A percentile compares a stretch with the other conserved stretches of the same genome.
Conservation (phyloP, 208 protist species). For the Entamoeba moshkovskii region DNA sequence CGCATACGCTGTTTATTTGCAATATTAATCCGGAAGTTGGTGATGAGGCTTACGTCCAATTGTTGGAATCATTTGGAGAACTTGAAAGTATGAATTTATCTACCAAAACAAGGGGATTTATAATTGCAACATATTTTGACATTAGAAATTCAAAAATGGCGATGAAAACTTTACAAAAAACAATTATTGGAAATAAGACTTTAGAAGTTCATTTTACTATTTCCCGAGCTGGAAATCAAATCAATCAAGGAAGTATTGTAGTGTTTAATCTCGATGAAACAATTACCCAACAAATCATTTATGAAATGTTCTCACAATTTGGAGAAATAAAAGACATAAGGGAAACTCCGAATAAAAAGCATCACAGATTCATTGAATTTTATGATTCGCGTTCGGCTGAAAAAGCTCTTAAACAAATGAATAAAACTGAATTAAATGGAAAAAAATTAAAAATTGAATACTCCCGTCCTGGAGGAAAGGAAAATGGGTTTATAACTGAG, state of each 20-base stretch:
- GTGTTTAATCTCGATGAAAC: constrained; percentile 50
- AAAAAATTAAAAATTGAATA: constrained; percentile 43
- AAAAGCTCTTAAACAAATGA: constrained; percentile 41
- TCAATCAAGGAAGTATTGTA: constrained; percentile 50
- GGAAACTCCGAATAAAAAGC: constrained; percentile 49
- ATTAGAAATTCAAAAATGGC: constrained; percentile 43
- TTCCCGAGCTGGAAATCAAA: constrained; percentile 16
- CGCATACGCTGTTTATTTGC: neutral
- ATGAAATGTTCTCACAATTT: constrained; percentile 37
- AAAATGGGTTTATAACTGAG: neutral
- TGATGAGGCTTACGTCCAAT: neutral
- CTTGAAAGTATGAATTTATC: constrained; percentile 38
- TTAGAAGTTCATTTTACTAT: constrained; percentile 38
- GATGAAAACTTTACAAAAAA: constrained; percentile 31
- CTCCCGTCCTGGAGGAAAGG: constrained; percentile 38
- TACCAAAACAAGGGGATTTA: constrained; percentile 39
- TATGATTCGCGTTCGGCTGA: constrained; percentile 47
- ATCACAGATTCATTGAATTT: constrained; percentile 54
- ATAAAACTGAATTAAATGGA: constrained; percentile 42
- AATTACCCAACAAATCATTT: constrained; percentile 30
- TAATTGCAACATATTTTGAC: constrained; percentile 53
- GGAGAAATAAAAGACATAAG: constrained; percentile 53
- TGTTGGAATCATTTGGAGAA: constrained; percentile 6
- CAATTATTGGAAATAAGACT: constrained; percentile 15
- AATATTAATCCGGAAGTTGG: neutral